Conservation (phyloP, 2,329 filamentous ascomycete species). For the Trichoderma arundinaceum region DNA sequence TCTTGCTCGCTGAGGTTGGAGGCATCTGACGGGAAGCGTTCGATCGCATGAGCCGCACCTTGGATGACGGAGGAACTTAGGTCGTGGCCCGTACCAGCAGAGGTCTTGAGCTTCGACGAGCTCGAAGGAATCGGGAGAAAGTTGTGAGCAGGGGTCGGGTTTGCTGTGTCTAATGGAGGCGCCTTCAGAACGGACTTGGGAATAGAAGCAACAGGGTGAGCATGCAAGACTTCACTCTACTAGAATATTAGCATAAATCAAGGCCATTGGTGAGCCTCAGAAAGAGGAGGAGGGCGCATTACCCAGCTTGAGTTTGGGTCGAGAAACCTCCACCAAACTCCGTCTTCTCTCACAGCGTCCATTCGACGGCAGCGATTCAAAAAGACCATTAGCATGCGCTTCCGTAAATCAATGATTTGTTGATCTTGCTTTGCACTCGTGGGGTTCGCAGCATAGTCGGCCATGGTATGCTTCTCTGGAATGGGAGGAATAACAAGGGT, state of each 20-base stretch:
- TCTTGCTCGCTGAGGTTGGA: constrained; percentile 83
- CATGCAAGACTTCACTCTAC: constrained; percentile 92
- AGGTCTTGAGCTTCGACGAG: constrained; percentile 82
- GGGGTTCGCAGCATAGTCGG: constrained; percentile 96
- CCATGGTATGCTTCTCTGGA: constrained; percentile 98
- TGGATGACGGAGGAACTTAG: constrained; percentile 47
- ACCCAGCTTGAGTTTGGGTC: constrained; percentile 99
- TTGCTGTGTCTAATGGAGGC: constrained; percentile 93
- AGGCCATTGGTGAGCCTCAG: not conserved
- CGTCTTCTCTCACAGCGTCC: constrained; percentile 89
- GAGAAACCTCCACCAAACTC: constrained; percentile 96
- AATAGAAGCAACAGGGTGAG: constrained; percentile 86
- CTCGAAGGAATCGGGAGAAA: constrained; percentile 85
- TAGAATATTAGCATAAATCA: constrained; percentile 34
- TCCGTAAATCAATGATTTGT: constrained; percentile 93
- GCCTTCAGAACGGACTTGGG: constrained; percentile 94
- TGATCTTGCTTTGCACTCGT: constrained; percentile 98
- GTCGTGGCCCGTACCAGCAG: constrained; percentile 47
- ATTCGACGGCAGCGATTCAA: constrained; percentile 91
- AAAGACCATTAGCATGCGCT: constrained; percentile 96
- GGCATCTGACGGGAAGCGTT: constrained; percentile 81
- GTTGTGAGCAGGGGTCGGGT: constrained; percentile 83
- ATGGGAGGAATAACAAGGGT: constrained; percentile 96
- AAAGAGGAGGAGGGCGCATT: constrained; percentile 39
- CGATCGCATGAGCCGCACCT: constrained; percentile 64